These are phyloP conservation scores for Ormosia emarginata DNA, from an alignment of 306 rosid species.

Conservation along the genomic window DNA sequence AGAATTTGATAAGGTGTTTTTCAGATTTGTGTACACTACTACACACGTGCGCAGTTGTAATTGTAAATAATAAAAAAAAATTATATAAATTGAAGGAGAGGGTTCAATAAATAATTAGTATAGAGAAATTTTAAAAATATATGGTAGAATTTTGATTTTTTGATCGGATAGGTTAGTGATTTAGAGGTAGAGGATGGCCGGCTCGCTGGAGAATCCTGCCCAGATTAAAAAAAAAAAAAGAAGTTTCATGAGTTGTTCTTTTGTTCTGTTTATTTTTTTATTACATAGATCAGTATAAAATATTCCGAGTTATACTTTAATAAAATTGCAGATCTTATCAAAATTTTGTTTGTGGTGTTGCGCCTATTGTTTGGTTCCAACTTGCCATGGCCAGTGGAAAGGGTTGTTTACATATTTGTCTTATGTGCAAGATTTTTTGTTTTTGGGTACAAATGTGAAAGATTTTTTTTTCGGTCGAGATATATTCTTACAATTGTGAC, in stretches of 20 bases:
- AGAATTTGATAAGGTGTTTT: not conserved
- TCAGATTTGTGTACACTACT: not conserved
- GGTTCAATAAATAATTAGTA: not conserved
- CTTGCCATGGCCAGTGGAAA: not conserved
- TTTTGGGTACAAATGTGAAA: not conserved
- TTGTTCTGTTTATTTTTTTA: conserved; percentile 1
- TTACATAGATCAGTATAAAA: not conserved
- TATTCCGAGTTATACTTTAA: not conserved
- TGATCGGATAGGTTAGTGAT: not conserved
- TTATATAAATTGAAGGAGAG: not conserved
- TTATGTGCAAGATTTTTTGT: not conserved
- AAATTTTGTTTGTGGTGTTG: not conserved
- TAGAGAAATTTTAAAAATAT: conserved; percentile 11
- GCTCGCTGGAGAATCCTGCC: conserved; percentile 31
- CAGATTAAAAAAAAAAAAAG: too few relatives aligned
- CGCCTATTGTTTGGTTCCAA: not conserved
- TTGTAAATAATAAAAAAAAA: conserved; percentile 30
- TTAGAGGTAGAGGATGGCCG: not conserved
- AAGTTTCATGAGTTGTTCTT: not conserved
- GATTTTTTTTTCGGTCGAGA: not conserved
- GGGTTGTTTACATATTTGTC: not conserved
- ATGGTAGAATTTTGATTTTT: conserved; percentile 17
- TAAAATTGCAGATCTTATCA: conserved; percentile 6
- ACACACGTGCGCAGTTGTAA: not conserved
- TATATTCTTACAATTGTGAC: too few relatives aligned